Evolutionary conservation across 768 basidiomycete species (phyloP).

Genomic region (Boletus fagicola): DNA sequence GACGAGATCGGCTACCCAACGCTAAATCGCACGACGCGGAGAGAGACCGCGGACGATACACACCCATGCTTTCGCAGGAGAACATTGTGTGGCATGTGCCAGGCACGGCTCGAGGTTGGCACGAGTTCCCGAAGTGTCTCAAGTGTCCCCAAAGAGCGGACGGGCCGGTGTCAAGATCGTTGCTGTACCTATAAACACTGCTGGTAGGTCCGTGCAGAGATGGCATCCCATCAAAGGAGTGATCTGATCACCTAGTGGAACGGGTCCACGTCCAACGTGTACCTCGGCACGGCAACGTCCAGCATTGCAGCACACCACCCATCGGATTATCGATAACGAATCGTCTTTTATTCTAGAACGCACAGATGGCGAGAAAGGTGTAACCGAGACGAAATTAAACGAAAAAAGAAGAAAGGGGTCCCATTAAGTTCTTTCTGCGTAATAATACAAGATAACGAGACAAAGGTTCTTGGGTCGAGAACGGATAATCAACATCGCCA

Average conservation of each 20-base stretch:
- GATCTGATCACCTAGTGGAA: slow-evolving; percentile 4
- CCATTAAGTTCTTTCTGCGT: slow-evolving; percentile 2
- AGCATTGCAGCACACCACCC: neutral
- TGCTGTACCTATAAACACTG: slow-evolving; percentile 1
- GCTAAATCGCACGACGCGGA: neutral
- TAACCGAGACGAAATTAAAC: slow-evolving; percentile 14
- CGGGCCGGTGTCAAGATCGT: neutral
- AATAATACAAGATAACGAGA: slow-evolving; percentile 6
- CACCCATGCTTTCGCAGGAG: neutral
- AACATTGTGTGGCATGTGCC: slow-evolving; percentile 8
- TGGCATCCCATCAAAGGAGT: neutral
- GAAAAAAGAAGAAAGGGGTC: neutral
- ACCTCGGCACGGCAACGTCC: neutral
- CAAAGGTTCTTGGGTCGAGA: neutral
- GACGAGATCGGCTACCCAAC: neutral
- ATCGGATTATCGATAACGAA: slow-evolving; percentile 20
- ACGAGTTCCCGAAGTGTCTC: neutral
- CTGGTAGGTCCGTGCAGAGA: neutral
- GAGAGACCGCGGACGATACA: too few species aligned
- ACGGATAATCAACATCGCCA: neutral
- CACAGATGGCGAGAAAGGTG: neutral
- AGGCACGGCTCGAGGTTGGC: slow-evolving; percentile 11
- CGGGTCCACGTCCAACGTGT: slow-evolving; percentile 2
- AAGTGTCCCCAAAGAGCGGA: neutral
- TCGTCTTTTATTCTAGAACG: slow-evolving; percentile 8